Evolutionary conservation across 176 grass and related monocot species (phyloP), one percentile per base, ranked within the genome.

Genomic region (Urochloa ruziziensis): DNA sequence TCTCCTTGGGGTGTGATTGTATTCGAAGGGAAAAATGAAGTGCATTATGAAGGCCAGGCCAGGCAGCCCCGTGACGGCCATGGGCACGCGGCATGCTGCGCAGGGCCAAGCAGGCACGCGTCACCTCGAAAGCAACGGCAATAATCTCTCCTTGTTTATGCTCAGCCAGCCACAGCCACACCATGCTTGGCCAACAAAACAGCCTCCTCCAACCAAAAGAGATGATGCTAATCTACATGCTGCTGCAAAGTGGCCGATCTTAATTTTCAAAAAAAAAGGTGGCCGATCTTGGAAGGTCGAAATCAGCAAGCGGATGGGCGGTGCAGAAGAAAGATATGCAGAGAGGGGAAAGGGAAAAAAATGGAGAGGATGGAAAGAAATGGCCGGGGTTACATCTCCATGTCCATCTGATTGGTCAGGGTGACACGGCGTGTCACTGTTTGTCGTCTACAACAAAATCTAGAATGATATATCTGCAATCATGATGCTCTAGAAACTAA

Each of bases 261-360:
- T 10, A n/a, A n/a, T n/a, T n/a, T n/a, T n/a, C n/a, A n/a, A n/a
- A n/a, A n/a, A 25, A 67, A 21, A 27, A 58, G 25, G 85, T 43
- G 24, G 64, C 23, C 30, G 11, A 40, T 68, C 85, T 39, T 10
- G 62, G 48, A 35, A 48, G 28, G 85, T 59, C 79, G 16, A 82
- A 32, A 69, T 87, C 79, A 69, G 48, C 36, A 2, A 47, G 24
- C 25, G 25, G 39, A 75, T 25, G 87, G 68, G 57, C 48, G 56
- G 56, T 59, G 11, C 29, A 82, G n/a, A 72, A 70, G 52, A 23
- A 0, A 18, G 49, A 21, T 58, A 4, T 44, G 64, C 10, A 25
- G n/a, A n/a, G n/a, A n/a, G n/a, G n/a, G n/a, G n/a, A n/a, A n/a
- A n/a, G n/a, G n/a, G n/a, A n/a, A n/a, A n/a, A n/a, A n/a, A n/a